Evolutionary conservation across 1,139 yeast genomes (phyloP).

Genomic region (Scheffersomyces parashehatae): DNA sequence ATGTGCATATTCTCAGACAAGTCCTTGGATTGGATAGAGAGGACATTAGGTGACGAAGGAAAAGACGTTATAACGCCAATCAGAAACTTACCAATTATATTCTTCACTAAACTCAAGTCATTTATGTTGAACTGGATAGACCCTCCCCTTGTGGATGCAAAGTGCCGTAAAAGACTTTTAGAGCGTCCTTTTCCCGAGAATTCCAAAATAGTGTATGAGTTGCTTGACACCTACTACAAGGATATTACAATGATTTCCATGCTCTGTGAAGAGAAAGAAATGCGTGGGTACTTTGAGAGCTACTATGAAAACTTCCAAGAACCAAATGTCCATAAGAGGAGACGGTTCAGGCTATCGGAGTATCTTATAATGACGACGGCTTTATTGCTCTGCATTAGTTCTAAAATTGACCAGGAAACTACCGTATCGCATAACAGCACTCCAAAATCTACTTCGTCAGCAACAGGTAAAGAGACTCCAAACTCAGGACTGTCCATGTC

Average conservation of each 20-base stretch:
- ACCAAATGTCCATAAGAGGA: slow-evolving; percentile 5
- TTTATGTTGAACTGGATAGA: slow-evolving; percentile 35
- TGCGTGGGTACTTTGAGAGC: slow-evolving; percentile 13
- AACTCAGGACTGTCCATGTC: slow-evolving; percentile 1
- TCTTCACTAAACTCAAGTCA: slow-evolving; percentile 19
- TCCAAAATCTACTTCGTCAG: not conserved
- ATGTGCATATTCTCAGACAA: slow-evolving; percentile 37
- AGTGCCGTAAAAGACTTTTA: slow-evolving; percentile 19
- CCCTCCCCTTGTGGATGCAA: slow-evolving; percentile 27
- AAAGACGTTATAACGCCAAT: slow-evolving; percentile 27
- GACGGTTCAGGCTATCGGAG: slow-evolving; percentile 26
- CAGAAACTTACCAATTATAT: slow-evolving; percentile 30
- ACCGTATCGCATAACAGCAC: not conserved
- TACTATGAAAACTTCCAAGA: slow-evolving; percentile 15
- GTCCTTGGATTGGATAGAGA: slow-evolving; percentile 36
- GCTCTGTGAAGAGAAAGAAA: slow-evolving; percentile 8
- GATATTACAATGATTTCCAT: slow-evolving; percentile 10
- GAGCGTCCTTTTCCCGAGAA: slow-evolving; percentile 32
- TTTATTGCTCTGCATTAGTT: slow-evolving; percentile 26
- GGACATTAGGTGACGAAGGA: slow-evolving; percentile 24
- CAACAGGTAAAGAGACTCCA: not conserved
- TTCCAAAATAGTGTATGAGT: slow-evolving; percentile 19
- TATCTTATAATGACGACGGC: slow-evolving; percentile 35
- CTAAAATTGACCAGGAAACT: slow-evolving; percentile 17
- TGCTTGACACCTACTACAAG: slow-evolving; percentile 22